A percentile compares a stretch with the other conserved stretches of the same genome.
These are phyloP conservation scores for Podosphaera leucotricha DNA, from an alignment of 2,329 filamentous ascomycete genomes.

Conservation along the genomic window DNA sequence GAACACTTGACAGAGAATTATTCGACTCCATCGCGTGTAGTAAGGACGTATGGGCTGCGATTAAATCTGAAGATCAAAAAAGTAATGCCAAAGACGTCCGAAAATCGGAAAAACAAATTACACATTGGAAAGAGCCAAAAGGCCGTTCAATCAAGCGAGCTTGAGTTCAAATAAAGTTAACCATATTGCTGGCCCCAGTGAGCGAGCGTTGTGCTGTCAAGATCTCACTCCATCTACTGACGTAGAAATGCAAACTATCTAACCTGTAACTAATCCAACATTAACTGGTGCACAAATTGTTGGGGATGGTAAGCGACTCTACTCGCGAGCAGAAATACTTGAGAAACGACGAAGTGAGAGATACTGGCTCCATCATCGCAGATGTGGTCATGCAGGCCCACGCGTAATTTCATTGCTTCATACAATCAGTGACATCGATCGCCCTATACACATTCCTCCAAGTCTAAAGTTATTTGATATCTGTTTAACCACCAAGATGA, in stretches of 20 bases:
- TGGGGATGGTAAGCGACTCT: not conserved
- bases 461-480: not conserved
- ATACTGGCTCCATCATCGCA: constrained; percentile 1
- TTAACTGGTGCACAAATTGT: not conserved
- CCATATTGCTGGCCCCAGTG: too few relatives aligned
- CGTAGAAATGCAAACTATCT: not conserved
- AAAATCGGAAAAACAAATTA: not conserved
- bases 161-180: not conserved
- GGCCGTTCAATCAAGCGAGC: not conserved
- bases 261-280: not conserved
- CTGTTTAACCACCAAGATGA: not conserved
- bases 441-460: not conserved
- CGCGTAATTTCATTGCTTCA: not conserved
- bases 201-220: too few relatives aligned
- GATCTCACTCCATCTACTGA: too few relatives aligned
- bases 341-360: not conserved
- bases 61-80: not conserved
- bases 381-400: not conserved
- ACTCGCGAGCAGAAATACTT: not conserved
- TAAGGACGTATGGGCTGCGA: not conserved
- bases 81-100: not conserved
- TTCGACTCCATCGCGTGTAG: not conserved
- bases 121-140: not conserved
- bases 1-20: not conserved
- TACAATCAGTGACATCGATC: not conserved